Evolutionary conservation across 345 rosid genomes (phyloP).

Genomic region (Salix purpurea): DNA sequence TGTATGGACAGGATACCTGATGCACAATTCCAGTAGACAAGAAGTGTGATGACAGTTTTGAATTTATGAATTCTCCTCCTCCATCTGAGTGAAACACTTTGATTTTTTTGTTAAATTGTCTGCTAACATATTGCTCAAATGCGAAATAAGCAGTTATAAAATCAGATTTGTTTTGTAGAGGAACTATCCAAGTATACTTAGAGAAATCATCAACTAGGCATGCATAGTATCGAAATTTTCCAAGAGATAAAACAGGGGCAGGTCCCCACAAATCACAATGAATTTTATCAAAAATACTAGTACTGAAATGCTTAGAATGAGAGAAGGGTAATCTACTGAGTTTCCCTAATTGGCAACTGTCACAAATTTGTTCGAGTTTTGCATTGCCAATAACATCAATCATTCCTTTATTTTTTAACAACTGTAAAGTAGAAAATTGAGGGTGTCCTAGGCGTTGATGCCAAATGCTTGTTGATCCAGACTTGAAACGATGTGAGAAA

Average conservation of each 20-base stretch:
- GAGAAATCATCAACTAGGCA: neutral
- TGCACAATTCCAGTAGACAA: neutral
- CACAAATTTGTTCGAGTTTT: neutral
- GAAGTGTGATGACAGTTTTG: neutral
- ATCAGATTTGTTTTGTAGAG: neutral
- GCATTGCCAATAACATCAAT: too few species aligned
- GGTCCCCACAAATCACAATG: neutral
- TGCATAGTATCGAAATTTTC: neutral
- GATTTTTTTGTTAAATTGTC: neutral
- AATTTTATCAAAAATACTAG: neutral
- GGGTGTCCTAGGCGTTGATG: too few species aligned
- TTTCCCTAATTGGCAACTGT: neutral
- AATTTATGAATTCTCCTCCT: neutral
- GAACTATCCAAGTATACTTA: too few species aligned
- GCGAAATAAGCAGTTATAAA: neutral
- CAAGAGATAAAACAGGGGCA: neutral
- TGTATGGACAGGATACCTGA: neutral
- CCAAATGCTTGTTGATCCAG: too few species aligned
- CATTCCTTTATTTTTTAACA: too few species aligned
- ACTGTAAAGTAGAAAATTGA: too few species aligned
- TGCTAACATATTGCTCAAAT: neutral
- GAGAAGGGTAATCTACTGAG: neutral
- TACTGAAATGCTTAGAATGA: neutral
- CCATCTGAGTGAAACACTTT: neutral
- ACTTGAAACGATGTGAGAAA: too few species aligned